A percentile compares a stretch with the other conserved stretches of the same genome.
phyloP scores from a whole-genome alignment of 2,329 filamentous ascomycete species.

The Penicillium sp. region DNA sequence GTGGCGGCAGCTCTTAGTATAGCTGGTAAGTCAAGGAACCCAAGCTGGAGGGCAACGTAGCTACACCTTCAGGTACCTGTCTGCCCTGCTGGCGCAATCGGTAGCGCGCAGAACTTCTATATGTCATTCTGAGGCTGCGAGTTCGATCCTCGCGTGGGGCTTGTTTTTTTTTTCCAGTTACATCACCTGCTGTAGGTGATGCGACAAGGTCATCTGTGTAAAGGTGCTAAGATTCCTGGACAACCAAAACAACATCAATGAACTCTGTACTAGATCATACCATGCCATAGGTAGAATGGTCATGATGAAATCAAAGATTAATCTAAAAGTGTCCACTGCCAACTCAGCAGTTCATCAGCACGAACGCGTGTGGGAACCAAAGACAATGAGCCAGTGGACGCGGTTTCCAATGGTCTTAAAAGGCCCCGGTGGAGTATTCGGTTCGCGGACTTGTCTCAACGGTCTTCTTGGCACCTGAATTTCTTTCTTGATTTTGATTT shows the following conservation, averaged over 20 bases:
- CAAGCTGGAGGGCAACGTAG: too few relatives aligned
- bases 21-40: not conserved
- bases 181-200: too few relatives aligned
- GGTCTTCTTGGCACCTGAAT: not conserved
- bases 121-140: not conserved
- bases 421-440: not conserved
- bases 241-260: too few relatives aligned
- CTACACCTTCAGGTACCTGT: too few relatives aligned
- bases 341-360: not conserved
- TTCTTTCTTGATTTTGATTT: not conserved
- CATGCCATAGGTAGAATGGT: not conserved
- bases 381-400: not conserved
- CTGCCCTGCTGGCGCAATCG: not conserved
- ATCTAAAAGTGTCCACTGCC: not conserved
- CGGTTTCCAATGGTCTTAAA: not conserved
- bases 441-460: not conserved
- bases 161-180: not conserved
- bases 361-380: conserved; percentile 10
- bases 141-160: not conserved
- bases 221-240: too few relatives aligned
- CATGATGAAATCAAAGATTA: not conserved
- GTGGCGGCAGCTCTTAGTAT: not conserved
- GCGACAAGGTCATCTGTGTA: too few relatives aligned
- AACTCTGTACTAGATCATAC: too few relatives aligned
- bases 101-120: not conserved